phyloP scores from a whole-genome alignment of 768 basidiomycete genomes.

The Tylopilus intermedius region DNA sequence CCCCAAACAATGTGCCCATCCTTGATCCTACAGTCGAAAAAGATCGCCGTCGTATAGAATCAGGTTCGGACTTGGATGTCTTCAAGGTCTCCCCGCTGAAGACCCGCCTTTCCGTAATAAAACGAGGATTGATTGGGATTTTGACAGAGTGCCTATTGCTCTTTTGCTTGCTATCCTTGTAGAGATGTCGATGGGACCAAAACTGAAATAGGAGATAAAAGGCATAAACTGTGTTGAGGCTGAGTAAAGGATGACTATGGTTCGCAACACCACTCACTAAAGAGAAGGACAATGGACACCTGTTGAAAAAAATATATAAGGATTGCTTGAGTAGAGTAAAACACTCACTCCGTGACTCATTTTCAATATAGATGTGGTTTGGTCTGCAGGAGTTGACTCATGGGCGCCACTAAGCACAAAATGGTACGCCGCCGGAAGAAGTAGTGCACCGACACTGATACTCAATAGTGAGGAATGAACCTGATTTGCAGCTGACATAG shows the following conservation, averaged over 20 bases:
- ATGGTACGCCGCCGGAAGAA: slow-evolving; percentile 79
- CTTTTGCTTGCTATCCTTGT: slow-evolving; percentile 43
- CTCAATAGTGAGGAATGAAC: slow-evolving; percentile 72
- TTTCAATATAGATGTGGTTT: slow-evolving; percentile 39
- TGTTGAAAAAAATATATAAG: slow-evolving; percentile 15
- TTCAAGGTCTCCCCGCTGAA: slow-evolving; percentile 23
- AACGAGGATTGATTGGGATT: slow-evolving; percentile 28
- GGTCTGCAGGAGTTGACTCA: slow-evolving; percentile 23
- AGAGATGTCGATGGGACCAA: slow-evolving; percentile 52
- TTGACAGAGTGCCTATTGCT: slow-evolving; percentile 36
- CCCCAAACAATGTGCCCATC: slow-evolving; percentile 4
- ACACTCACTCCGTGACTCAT: slow-evolving; percentile 49
- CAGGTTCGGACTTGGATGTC: slow-evolving; percentile 18
- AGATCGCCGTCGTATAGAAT: slow-evolving; percentile 14
- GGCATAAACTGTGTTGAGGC: slow-evolving; percentile 39
- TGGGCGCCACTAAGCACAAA: slow-evolving; percentile 37
- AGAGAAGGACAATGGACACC: slow-evolving; percentile 50
- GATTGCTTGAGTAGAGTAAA: neutral
- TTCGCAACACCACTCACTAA: slow-evolving; percentile 35
- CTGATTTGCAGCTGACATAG: slow-evolving; percentile 49
- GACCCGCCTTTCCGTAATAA: slow-evolving; percentile 23
- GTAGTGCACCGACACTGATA: slow-evolving; percentile 73
- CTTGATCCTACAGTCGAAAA: slow-evolving; percentile 13
- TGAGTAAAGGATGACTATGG: neutral
- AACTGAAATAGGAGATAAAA: slow-evolving; percentile 52